A percentile compares a stretch with the other conserved stretches of the same genome.
Conservation (phyloP, 164 flowering plant species). For the Taxillus chinensis region DNA sequence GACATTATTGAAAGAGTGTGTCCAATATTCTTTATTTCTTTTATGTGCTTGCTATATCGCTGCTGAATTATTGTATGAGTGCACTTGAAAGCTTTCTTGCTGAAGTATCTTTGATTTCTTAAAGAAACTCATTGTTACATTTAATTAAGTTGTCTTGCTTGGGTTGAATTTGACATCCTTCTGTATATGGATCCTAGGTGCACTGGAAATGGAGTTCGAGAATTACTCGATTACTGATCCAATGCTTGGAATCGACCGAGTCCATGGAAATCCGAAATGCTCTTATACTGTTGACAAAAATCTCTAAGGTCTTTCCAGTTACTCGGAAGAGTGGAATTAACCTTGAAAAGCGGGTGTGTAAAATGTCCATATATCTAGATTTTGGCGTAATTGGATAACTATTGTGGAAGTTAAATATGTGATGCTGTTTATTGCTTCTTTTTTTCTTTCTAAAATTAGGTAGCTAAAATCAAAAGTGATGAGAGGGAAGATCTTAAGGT, state of each 20-base stretch:
- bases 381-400: background rate
- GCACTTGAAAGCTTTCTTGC: no score
- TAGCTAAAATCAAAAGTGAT: constrained; percentile 85
- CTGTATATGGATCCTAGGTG: constrained; percentile 41
- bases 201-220: constrained; percentile 99
- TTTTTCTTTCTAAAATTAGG: constrained; percentile 27
- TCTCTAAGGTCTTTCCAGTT: constrained; percentile 92
- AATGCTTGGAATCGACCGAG: constrained; percentile 91
- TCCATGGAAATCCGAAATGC: constrained; percentile 99
- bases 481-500: constrained; percentile 99
- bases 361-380: background rate
- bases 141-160: no score
- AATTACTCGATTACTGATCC: constrained; percentile 76
- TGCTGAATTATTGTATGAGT: no score
- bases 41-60: no score
- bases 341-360: constrained; percentile 87
- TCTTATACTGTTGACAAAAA: constrained; percentile 78
- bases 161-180: background rate
- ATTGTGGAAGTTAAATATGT: background rate
- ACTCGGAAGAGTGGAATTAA: constrained; percentile 90
- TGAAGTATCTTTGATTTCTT: no score
- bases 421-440: background rate
- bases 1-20: no score
- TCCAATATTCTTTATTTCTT: no score
- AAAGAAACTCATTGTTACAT: no score